phyloP scores from a whole-genome alignment of 306 rosid species.

The Castanea crenata region DNA sequence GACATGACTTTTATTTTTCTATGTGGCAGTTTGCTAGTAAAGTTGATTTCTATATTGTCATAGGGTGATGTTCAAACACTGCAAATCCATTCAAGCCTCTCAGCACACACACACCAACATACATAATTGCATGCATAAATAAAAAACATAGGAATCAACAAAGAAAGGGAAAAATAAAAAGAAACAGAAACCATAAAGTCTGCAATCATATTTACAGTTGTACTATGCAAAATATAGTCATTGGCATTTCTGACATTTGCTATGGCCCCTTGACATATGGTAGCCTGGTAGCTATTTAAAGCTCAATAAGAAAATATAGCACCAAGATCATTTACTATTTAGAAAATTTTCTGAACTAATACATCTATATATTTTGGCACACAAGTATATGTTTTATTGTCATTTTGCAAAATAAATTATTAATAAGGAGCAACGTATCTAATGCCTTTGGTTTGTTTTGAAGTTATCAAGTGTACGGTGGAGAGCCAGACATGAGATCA shows the following conservation, averaged over 20 bases:
- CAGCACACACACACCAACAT: too few relatives aligned
- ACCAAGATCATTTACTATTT: too few relatives aligned
- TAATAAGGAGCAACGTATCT: background rate
- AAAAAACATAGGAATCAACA: background rate
- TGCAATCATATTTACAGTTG: too few relatives aligned
- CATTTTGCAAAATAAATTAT: background rate
- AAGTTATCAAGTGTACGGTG: constrained; percentile 34
- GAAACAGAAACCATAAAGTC: too few relatives aligned
- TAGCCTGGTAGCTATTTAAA: too few relatives aligned
- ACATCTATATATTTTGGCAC: background rate
- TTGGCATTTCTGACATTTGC: too few relatives aligned
- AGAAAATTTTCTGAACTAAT: background rate
- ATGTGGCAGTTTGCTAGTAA: background rate
- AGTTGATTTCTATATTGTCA: background rate
- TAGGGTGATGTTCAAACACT: too few relatives aligned
- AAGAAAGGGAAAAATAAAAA: background rate
- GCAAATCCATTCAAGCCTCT: too few relatives aligned
- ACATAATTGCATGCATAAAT: too few relatives aligned
- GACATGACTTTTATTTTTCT: background rate
- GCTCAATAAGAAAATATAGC: too few relatives aligned
- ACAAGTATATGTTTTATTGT: background rate
- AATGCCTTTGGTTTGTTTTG: constrained; percentile 2
- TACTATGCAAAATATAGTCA: too few relatives aligned
- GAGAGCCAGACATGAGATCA: constrained; percentile 21
- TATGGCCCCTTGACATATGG: too few relatives aligned